Base-by-base conservation (phyloP, 2,329 filamentous ascomycete genomes). In the Claviceps sp. region DNA sequence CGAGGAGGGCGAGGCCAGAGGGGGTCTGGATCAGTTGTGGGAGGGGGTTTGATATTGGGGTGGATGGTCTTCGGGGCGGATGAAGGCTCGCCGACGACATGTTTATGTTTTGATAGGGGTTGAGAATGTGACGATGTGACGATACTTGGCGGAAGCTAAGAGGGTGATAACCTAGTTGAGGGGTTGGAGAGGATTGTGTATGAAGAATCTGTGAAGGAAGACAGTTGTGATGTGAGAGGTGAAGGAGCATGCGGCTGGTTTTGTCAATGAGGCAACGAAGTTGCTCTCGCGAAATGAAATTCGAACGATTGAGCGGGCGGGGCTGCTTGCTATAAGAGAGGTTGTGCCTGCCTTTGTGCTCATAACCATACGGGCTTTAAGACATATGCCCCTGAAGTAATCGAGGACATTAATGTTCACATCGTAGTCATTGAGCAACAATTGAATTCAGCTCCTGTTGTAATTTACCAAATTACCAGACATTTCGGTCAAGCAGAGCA, bases 11-110 rank as follows among this genome's bases (percentile, higher is more conserved):
- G 42, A 96, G 79, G 49, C 93, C 93, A 0, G 86, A 83, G 0
- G 93, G 93, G 1, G 91, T 96, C 60, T 90, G 87, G 16, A 97
- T 79, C 56, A 95, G 75, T n/a, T 77, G 67, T 1, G 93, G 93
- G 4, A 97, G 78, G 4, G 87, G 82, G 53, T 68, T 76, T 1
- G 61, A 50, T n/a, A 56, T 43, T 5, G 59, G 30, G n/a, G 56
- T 40, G 19, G 53, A 52, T 14, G 59, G 53, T 22, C 61, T 60
- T 1, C 59, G 65, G 8, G 70, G 67, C 38, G 67, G 72, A 55
- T 77, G 66, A 16, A 80, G 66, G 37, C 59, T 65, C 41, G 57
- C 56, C 3, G 70, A 64, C 22, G 70, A 61, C 68, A 70, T 71
- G 30, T 11, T 34, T 34, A 34, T 22, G 24, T 55, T 52, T 13